These are phyloP conservation scores for Staphylotrichum tortipilum DNA, from an alignment of 495 filamentous ascomycete species.

Conservation along the genomic window DNA sequence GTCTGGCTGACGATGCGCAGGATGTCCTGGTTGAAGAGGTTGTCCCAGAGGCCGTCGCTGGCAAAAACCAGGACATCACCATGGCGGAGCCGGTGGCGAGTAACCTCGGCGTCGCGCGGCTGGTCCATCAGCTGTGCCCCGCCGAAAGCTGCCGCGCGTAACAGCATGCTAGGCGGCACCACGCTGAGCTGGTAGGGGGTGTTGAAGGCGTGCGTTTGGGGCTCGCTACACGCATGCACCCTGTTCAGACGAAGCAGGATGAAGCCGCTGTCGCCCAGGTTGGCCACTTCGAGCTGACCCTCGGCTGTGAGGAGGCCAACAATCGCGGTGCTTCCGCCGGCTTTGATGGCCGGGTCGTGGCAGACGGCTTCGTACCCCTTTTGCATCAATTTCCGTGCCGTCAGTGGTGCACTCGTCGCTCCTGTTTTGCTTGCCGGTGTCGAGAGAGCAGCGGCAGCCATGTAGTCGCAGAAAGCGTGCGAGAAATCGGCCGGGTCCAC, in stretches of 20 bases:
- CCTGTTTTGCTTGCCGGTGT: conserved; percentile 1
- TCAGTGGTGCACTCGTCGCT: conserved; percentile 29
- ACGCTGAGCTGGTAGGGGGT: conserved; percentile 91
- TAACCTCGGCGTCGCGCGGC: conserved; percentile 75
- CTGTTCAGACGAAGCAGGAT: conserved; percentile 75
- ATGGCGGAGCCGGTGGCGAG: conserved; percentile 65
- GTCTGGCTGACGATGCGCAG: conserved; percentile 65
- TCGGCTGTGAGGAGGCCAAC: conserved; percentile 62
- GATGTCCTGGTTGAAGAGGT: conserved; percentile 82
- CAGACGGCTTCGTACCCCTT: conserved; percentile 73
- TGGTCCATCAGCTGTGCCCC: conserved; percentile 71
- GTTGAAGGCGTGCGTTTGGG: conserved; percentile 96
- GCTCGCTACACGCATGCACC: conserved; percentile 69
- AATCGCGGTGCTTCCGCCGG: conserved; percentile 84
- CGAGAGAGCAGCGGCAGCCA: conserved; percentile 65
- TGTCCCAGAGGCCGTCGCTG: conserved; percentile 95
- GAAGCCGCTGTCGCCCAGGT: conserved; percentile 96
- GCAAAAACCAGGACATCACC: conserved; percentile 88
- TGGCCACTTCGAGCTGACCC: conserved; percentile 76
- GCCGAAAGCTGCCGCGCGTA: conserved; percentile 69
- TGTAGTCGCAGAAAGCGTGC: conserved; percentile 86
- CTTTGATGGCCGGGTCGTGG: conserved; percentile 59
- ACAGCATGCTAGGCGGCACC: conserved; percentile 68
- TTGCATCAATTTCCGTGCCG: conserved; percentile 66
- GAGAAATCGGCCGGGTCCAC: conserved; percentile 94